These are phyloP conservation scores for Cordyceps cateniannulata DNA, from an alignment of 2,329 filamentous ascomycete genomes.

Conservation along the genomic window DNA sequence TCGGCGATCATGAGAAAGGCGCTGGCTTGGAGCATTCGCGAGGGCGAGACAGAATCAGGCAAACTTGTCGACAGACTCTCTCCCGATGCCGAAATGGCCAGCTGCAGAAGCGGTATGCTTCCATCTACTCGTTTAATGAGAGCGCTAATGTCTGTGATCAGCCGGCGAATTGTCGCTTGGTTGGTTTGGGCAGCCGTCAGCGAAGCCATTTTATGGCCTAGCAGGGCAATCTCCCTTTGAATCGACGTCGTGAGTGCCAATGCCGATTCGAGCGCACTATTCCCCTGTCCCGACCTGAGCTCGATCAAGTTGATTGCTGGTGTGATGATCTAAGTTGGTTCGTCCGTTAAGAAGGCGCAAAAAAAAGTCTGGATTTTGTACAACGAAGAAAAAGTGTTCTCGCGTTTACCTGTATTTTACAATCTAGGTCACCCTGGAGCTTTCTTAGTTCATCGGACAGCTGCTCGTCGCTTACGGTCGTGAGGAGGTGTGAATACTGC, in stretches of 20 bases:
- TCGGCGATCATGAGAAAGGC: conserved; percentile 85
- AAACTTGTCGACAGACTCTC: conserved; percentile 76
- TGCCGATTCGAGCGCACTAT: conserved; percentile 68
- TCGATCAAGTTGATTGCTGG: conserved; percentile 90
- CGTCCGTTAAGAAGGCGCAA: too few relatives aligned
- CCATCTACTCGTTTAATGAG: conserved; percentile 78
- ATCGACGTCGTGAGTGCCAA: conserved; percentile 76
- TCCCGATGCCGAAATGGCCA: conserved; percentile 91
- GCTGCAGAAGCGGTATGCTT: conserved; percentile 82
- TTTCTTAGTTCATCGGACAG: conserved; percentile 61
- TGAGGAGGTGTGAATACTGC: conserved; percentile 72
- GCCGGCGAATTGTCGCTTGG: conserved; percentile 22
- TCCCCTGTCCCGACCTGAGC: conserved; percentile 62
- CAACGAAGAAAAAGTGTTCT: neutral
- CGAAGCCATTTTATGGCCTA: conserved; percentile 68
- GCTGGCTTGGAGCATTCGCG: conserved; percentile 84
- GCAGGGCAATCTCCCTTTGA: conserved; percentile 71
- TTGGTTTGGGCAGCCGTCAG: conserved; percentile 59
- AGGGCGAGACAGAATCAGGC: conserved; percentile 80
- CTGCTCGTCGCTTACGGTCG: conserved; percentile 65
- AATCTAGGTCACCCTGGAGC: conserved; percentile 69
- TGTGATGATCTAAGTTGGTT: conserved; percentile 62
- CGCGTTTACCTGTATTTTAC: conserved; percentile 70
- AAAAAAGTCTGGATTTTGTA: neutral
- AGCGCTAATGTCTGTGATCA: conserved; percentile 63